Percentiles rank a stretch among this genome's conserved stretches.
phyloP scores from a whole-genome alignment of 345 rosid species.

The Firmiana major region DNA sequence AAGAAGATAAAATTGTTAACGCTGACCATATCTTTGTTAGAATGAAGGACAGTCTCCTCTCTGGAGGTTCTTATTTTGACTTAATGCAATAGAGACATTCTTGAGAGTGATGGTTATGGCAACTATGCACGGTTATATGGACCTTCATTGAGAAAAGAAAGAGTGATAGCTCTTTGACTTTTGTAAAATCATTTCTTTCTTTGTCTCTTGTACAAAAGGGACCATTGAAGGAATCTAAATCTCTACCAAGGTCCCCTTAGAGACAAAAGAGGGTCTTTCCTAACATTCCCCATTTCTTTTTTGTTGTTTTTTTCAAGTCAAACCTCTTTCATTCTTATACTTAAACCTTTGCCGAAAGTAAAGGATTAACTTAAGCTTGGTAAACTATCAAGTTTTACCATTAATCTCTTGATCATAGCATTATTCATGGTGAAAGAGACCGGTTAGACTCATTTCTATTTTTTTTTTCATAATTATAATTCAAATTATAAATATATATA shows the following conservation, averaged over 20 bases:
- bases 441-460: too few relatives aligned
- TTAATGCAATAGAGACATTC: not conserved
- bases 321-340: not conserved
- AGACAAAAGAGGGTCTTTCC: conserved; percentile 14
- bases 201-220: conserved; percentile 7
- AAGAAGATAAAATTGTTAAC: too few relatives aligned
- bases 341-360: not conserved
- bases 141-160: not conserved
- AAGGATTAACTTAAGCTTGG: not conserved
- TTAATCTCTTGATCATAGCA: too few relatives aligned
- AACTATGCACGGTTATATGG: not conserved
- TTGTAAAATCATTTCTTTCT: not conserved
- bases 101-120: too few relatives aligned
- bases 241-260: not conserved
- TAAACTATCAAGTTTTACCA: too few relatives aligned
- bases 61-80: conserved; percentile 1
- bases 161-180: not conserved
- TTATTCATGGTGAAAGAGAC: too few relatives aligned
- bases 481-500: too few relatives aligned
- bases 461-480: too few relatives aligned
- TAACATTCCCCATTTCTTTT: not conserved
- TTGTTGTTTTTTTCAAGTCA: conserved; percentile 8
- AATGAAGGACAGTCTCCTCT: too few relatives aligned
- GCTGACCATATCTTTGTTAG: too few relatives aligned
- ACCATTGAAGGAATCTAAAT: conserved; percentile 8